Base-by-base conservation (phyloP, 768 basidiomycete genomes). In the Solioccasus polychromus region DNA sequence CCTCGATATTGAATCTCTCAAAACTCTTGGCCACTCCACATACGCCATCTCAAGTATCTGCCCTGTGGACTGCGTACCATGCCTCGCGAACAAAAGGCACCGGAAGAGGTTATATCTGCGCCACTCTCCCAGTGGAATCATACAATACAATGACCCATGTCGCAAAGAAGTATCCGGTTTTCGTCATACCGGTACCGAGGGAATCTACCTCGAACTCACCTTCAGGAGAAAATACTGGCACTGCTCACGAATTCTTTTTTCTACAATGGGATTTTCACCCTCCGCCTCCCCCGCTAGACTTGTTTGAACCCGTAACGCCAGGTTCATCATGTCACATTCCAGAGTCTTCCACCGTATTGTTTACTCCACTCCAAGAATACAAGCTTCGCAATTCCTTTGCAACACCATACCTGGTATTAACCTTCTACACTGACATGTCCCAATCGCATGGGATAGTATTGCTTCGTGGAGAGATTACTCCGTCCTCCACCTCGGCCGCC, bases 321-420 rank as follows among this genome's bases (percentile, higher is more conserved):
- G 25, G 48, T 50, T 12, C 46, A 56, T 22, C 52, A 6, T 14
- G 57, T 5, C 57, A 60, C 12, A 79, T 80, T 53, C 78, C 80
- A 14, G 72, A 70, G 41, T 70, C 68, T 3, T 80, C 92, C 6
- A 93, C 92, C 0, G 75, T 95, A 42, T 74, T 98, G 28, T 95
- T 95, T 72, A 93, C 96, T 0, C 89, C 94, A 2, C 74, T 98
- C 34, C 85, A 88, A 54, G 95, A 97, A 69, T 99, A 91, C 78
- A 95, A 96, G 66, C 68, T 82, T 45, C 83, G 87, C 31, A 76
- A 77, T 42, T 76, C 85, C 15, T 97, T 85, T 64, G 88, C 96
- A 7, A 93, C 92, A 5, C 94, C 95, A 1, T 89, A 92, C 61
- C 75, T 99, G 20, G 87, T 88, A 19, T 59, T 97, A 30, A 97